Evolutionary conservation across 495 filamentous ascomycete species (phyloP), one percentile per base, ranked within the genome.

Genomic region (Parmelia sp.): DNA sequence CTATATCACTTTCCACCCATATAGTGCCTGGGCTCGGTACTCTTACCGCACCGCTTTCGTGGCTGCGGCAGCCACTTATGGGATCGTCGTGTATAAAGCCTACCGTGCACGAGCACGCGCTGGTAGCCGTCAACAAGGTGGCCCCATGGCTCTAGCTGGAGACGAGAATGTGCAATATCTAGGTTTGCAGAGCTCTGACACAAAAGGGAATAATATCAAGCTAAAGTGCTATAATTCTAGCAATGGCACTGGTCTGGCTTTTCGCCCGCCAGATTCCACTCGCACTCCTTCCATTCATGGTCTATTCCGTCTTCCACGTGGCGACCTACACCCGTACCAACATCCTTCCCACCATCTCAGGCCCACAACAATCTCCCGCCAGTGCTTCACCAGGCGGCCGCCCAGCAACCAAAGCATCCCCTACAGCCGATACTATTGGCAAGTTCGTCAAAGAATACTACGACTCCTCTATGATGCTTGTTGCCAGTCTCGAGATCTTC

Each of bases 91-190:
- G n/a, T 97, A 96, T 83, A 98, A 98, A 83, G 91, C 90, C 59
- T 92, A 89, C 78, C 86, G 92, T 63, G 89, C 94, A 65, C 86
- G 90, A 63, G 82, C 88, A 65, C 84, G 85, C 75, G 78, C 83
- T 57, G 87, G 86, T 57, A 81, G 79, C 62, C 81, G 83, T 47
- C 82, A 84, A 66, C 80, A 78, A 66, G 84, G 86, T 66, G 73
- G 74, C 35, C 60, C 77, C 33, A 36, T 92, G 57, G 84, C 86
- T 67, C 76, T 94, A 65, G 80, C 86, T 61, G 77, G 84, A 23
- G 94, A 98, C 74, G 94, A 97, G 82, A 98, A 98, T 77, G 89
- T 97, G 56, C 94, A 98, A 74, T 98, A 98, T 74, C 83, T 98
- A 40, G 81, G 94, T 97, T 83, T 73, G 91, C 84, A 25, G 39